Base-by-base conservation (phyloP, 768 basidiomycete species). In the Pholiota conissans region DNA sequence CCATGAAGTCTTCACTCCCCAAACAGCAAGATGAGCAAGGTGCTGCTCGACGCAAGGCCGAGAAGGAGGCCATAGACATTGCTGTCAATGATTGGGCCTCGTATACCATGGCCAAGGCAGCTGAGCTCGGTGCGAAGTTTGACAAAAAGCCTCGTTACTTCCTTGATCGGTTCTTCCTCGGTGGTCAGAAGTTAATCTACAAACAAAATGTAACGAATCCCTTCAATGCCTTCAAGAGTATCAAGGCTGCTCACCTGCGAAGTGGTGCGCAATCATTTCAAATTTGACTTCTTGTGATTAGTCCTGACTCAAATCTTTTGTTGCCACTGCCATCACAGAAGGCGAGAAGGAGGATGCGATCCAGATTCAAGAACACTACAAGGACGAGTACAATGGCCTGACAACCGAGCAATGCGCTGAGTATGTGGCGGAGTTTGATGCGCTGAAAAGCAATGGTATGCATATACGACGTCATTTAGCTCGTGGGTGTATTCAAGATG, bases 381-480 rank as follows among this genome's bases (percentile, higher is more conserved):
- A 55, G 18, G 48, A 53, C 0, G 64, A 63, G 37, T 66, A 66
- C 52, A 14, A 27, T 2, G 28, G 14, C 5, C 57, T 62, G 11
- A 46, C 28, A 0, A 34, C 32, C 0, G 48, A 29, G 3, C 49
- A 63, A 40, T 59, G 49, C 26, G 27, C 42, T 1, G 52, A 55
- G 9, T 20, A 59, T 7, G 22, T 57, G 3, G 14, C 42, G 30
- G 26, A 49, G 0, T 48, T 20, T 9, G 20, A 55, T 22, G 29
- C 49, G 3, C 40, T 28, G 14, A 54, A 27, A 13, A 11, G 14
- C 22, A 29, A 8, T 3, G 3, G 10, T 40, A 28, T 16, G 10
- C 2, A 49, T 3, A 5, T 28, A 7, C 27, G 28, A 27, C 48
- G 48, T 5, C 9, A 8, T 49, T 28, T 30, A 16, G n/a, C 49